These are phyloP conservation scores for Phytophthora nicotianae DNA, from an alignment of 352 stramenopile species.

Conservation along the genomic window DNA sequence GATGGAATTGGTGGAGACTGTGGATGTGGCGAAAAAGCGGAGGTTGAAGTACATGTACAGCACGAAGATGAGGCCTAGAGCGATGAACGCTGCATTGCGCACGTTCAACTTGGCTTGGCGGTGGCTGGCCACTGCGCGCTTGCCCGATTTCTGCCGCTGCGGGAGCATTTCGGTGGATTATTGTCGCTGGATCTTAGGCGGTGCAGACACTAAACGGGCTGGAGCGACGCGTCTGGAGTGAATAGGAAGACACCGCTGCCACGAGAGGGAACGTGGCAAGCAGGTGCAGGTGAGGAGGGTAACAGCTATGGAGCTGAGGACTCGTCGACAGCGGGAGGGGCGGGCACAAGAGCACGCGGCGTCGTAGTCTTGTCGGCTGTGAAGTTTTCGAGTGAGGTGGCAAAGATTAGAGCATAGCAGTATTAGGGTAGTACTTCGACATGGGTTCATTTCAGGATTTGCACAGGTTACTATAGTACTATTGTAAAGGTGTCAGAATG, in stretches of 20 bases:
- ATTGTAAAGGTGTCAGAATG: no score
- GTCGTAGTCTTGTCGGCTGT: conserved; percentile 27
- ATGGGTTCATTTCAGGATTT: no score
- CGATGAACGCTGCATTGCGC: conserved; percentile 35
- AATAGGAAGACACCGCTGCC: not conserved
- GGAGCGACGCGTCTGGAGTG: not conserved
- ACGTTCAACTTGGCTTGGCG: conserved; percentile 22
- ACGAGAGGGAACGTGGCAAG: conserved; percentile 1
- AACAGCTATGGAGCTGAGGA: not conserved
- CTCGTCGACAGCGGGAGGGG: not conserved
- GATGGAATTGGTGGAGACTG: conserved; percentile 35
- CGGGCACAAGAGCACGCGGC: conserved; percentile 6
- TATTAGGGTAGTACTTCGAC: not conserved
- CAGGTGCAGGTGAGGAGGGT: conserved; percentile 5
- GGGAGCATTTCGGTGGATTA: conserved; percentile 49
- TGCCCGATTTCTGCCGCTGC: conserved; percentile 50
- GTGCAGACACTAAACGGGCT: not conserved
- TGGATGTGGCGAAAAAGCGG: conserved; percentile 58
- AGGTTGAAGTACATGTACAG: conserved; percentile 73
- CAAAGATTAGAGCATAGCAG: not conserved
- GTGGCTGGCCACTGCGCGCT: conserved; percentile 38
- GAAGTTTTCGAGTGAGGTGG: conserved; percentile 21
- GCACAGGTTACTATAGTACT: no score
- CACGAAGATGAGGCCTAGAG: conserved; percentile 49
- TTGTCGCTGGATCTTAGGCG: conserved; percentile 10